Conservation (phyloP, 495 filamentous ascomycete genomes). For the Hypoxylon intermedium region DNA sequence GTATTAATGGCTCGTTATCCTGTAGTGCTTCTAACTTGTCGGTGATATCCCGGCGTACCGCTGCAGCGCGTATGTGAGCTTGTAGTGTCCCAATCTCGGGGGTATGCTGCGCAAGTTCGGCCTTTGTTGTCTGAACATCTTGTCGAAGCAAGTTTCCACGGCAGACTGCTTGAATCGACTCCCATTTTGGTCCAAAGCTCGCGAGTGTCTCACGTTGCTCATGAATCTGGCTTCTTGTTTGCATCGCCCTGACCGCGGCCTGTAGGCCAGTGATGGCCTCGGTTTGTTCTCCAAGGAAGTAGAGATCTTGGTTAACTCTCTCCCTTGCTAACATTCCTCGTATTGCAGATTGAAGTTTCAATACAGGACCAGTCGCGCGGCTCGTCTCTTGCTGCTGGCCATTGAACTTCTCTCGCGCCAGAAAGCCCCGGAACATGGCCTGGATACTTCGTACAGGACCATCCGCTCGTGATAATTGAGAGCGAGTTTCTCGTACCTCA, state of each 20-base stretch:
- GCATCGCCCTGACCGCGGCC: conserved; percentile 52
- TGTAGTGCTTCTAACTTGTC: conserved; percentile 51
- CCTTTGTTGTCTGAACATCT: conserved; percentile 45
- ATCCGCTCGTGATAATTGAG: conserved; percentile 62
- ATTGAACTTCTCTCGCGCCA: conserved; percentile 58
- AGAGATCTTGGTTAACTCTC: conserved; percentile 46
- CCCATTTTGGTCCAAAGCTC: conserved; percentile 50
- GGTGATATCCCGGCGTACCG: conserved; percentile 56
- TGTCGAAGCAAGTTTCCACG: conserved; percentile 57
- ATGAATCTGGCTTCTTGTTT: conserved; percentile 45
- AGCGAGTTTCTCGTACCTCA: conserved; percentile 68
- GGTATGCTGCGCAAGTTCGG: conserved; percentile 47
- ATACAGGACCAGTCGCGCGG: conserved; percentile 53
- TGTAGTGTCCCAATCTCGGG: conserved; percentile 48
- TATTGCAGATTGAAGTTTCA: conserved; percentile 60
- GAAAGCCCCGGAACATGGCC: conserved; percentile 68
- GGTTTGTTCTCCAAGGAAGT: conserved; percentile 47
- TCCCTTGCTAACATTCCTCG: conserved; percentile 58
- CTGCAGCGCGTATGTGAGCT: conserved; percentile 53
- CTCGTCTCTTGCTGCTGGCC: conserved; percentile 62
- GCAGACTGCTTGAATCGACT: conserved; percentile 56
- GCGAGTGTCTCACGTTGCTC: conserved; percentile 51
- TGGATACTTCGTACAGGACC: conserved; percentile 72
- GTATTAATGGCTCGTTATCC: conserved; percentile 49
- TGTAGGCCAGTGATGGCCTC: conserved; percentile 57